These are phyloP conservation scores for Luffa aegyptiaca DNA, from an alignment of 306 rosid genomes.

Conservation along the genomic window DNA sequence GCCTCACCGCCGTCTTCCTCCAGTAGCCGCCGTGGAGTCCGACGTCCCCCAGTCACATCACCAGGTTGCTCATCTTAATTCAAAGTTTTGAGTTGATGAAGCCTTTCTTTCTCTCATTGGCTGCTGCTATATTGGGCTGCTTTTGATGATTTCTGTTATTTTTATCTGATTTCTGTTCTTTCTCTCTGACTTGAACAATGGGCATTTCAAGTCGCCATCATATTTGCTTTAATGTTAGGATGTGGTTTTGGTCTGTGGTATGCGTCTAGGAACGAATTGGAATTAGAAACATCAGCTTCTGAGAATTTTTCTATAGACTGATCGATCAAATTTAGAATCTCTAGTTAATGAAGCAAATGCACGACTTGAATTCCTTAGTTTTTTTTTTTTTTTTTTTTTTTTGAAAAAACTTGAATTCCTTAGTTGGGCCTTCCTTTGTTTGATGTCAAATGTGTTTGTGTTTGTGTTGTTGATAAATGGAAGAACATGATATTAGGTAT, in stretches of 20 bases:
- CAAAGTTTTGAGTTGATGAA: neutral
- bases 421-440: neutral
- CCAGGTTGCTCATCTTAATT: slow-evolving; percentile 30
- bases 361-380: neutral
- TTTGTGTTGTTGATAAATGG: neutral
- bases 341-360: neutral
- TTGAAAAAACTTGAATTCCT: neutral
- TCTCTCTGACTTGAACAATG: neutral
- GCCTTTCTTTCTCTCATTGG: neutral
- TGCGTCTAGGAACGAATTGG: neutral
- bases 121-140: neutral
- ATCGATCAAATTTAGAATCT: neutral
- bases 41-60: slow-evolving; percentile 31
- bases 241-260: neutral
- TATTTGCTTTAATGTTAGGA: neutral
- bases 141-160: neutral
- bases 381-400: too few relatives aligned
- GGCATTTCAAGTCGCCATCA: neutral
- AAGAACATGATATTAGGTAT: neutral
- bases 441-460: neutral
- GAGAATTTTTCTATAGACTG: neutral
- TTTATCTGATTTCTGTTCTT: neutral
- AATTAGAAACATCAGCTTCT: neutral
- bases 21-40: slow-evolving; percentile 35
- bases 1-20: slow-evolving; percentile 19